Percentiles rank a stretch among this genome's conserved stretches.
These are phyloP conservation scores for Babesia sp. DNA, from an alignment of 169 alveolate genomes.

Conservation along the genomic window DNA sequence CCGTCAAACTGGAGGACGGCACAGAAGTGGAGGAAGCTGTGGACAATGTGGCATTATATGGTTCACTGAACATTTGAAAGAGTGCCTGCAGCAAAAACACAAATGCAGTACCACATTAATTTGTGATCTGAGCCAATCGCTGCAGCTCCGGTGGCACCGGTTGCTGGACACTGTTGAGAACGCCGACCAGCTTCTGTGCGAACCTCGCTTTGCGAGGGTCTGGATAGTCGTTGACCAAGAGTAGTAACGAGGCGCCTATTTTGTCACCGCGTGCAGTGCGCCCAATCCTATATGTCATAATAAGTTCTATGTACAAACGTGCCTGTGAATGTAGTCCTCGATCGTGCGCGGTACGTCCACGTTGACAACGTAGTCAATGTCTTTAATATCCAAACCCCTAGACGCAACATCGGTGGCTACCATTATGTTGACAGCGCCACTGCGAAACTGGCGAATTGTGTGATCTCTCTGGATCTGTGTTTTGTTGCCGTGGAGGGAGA, in stretches of 20 bases:
- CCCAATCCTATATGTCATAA: slow-evolving; percentile 88
- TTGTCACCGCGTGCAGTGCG: slow-evolving; percentile 92
- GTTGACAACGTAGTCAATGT: slow-evolving; percentile 88
- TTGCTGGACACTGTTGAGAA: slow-evolving; percentile 67
- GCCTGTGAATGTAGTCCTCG: slow-evolving; percentile 85
- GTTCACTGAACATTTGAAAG: slow-evolving; percentile 23
- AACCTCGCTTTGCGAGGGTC: slow-evolving; percentile 70
- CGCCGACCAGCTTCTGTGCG: slow-evolving; percentile 67
- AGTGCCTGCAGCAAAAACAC: not conserved
- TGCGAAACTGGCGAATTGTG: slow-evolving; percentile 83
- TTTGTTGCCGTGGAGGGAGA: slow-evolving; percentile 91
- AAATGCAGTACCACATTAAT: not conserved
- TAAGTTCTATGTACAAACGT: not conserved
- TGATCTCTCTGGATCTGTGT: slow-evolving; percentile 79
- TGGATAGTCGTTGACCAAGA: slow-evolving; percentile 69
- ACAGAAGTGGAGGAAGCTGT: slow-evolving; percentile 14
- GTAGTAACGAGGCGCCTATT: slow-evolving; percentile 78
- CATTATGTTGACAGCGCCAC: slow-evolving; percentile 86
- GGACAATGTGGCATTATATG: slow-evolving; percentile 43
- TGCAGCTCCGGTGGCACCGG: slow-evolving; percentile 67
- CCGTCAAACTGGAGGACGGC: slow-evolving; percentile 38
- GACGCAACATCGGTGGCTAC: slow-evolving; percentile 95
- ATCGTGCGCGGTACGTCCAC: slow-evolving; percentile 90
- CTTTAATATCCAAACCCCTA: slow-evolving; percentile 93
- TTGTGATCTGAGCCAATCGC: slow-evolving; percentile 3